Conservation (phyloP, 108 stramenopile species). For the Cyclotella cryptica region DNA sequence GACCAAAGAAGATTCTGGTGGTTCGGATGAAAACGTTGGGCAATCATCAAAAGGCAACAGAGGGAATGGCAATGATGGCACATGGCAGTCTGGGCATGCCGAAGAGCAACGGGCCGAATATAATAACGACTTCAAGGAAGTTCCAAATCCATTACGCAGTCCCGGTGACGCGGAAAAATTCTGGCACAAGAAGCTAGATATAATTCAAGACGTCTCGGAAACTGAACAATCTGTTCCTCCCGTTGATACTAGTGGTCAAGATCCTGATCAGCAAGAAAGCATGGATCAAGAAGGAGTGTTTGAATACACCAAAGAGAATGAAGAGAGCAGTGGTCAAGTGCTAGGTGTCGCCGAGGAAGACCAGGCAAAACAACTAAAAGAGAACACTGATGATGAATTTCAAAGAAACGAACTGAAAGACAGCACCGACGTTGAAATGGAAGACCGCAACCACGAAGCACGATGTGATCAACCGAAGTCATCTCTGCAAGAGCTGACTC, state of each 20-base stretch:
- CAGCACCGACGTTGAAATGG: conserved; percentile 24
- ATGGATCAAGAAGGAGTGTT: conserved; percentile 72
- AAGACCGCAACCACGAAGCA: conserved; percentile 37
- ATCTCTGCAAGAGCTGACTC: conserved; percentile 22
- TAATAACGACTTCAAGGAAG: conserved; percentile 35
- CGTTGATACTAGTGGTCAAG: conserved; percentile 11
- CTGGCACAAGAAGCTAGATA: conserved; percentile 82
- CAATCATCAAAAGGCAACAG: conserved; percentile 53
- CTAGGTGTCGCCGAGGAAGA: conserved; percentile 78
- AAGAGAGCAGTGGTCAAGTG: conserved; percentile 79
- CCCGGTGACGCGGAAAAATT: conserved; percentile 86
- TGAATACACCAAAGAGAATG: conserved; percentile 73
- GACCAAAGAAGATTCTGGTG: conserved; percentile 51
- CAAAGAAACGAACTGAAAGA: conserved; percentile 34
- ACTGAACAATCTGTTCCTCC: conserved; percentile 24
- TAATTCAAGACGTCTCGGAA: conserved; percentile 52
- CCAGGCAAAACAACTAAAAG: conserved; percentile 55
- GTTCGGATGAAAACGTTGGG: conserved; percentile 48
- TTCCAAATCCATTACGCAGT: conserved; percentile 89
- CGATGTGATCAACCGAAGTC: conserved; percentile 33
- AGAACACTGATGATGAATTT: conserved; percentile 50
- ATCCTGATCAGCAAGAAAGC: conserved; percentile 16
- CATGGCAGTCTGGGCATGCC: conserved; percentile 55
- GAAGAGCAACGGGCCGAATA: conserved; percentile 24
- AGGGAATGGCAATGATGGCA: conserved; percentile 52